A percentile compares a stretch with the other conserved stretches of the same genome.
Evolutionary conservation across 257 asterid species (phyloP).

Genomic region (Capsicum rhomboideum): DNA sequence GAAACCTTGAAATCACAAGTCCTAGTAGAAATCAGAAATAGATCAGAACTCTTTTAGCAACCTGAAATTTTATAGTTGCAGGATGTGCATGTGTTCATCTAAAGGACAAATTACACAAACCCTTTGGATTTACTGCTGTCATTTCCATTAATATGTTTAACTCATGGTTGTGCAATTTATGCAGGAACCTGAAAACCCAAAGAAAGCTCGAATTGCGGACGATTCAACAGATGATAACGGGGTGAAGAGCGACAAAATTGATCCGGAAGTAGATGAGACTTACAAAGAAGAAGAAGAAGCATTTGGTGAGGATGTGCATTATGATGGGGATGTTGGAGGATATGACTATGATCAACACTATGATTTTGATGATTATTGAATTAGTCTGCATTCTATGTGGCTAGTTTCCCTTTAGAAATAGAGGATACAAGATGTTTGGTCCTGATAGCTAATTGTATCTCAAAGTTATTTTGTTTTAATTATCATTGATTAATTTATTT

Average conservation of each 20-base stretch:
- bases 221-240: slow-evolving; percentile 4
- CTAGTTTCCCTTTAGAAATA: not conserved
- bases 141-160: not conserved
- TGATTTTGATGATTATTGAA: slow-evolving; percentile 1
- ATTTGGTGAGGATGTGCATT: slow-evolving; percentile 3
- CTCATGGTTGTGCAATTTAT: not conserved
- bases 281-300: not conserved
- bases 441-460: not conserved
- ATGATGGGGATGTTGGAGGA: slow-evolving; percentile 15
- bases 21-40: not conserved
- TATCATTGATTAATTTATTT: not conserved
- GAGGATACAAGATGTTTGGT: not conserved
- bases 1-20: not conserved
- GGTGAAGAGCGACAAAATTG: not conserved
- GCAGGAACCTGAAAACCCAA: slow-evolving; percentile 24
- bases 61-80: not conserved
- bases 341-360: slow-evolving; percentile 16
- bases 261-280: slow-evolving; percentile 15
- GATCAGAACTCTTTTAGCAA: not conserved
- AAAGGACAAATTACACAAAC: not conserved
- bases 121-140: not conserved
- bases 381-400: not conserved
- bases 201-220: slow-evolving; percentile 20
- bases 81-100: not conserved
- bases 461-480: not conserved